Percentiles rank a stretch among this genome's conserved stretches.
These are phyloP conservation scores for Cocos nucifera DNA, from an alignment of 176 grass and related monocot genomes.

Conservation along the genomic window DNA sequence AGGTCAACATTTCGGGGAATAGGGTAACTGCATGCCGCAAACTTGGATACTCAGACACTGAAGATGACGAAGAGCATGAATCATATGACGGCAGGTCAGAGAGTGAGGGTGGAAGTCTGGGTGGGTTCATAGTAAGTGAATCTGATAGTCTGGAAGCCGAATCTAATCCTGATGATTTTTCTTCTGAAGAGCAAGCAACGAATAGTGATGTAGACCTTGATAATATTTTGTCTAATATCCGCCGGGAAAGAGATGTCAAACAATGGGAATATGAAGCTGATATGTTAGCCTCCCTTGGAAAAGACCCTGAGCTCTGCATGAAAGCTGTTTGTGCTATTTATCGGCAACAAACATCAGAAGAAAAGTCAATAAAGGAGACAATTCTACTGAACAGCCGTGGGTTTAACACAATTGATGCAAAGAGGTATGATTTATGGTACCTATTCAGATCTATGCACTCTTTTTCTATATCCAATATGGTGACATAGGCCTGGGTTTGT, in stretches of 20 bases:
- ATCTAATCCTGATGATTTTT: slow-evolving; percentile 9
- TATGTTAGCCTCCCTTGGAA: slow-evolving; percentile 57
- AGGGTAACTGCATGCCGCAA: background rate
- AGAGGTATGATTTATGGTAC: slow-evolving; percentile 28
- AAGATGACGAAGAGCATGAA: slow-evolving; percentile 21
- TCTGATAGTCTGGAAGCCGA: slow-evolving; percentile 21
- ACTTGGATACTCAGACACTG: slow-evolving; percentile 1
- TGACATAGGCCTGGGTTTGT: too few species aligned
- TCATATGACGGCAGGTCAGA: slow-evolving; percentile 15
- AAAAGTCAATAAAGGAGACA: slow-evolving; percentile 29
- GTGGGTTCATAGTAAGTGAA: slow-evolving; percentile 52
- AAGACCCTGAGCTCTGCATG: slow-evolving; percentile 41
- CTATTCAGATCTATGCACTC: too few species aligned
- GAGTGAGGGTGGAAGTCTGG: slow-evolving; percentile 39
- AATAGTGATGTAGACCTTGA: slow-evolving; percentile 28
- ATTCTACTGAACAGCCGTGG: slow-evolving; percentile 39
- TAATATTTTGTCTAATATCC: slow-evolving; percentile 33
- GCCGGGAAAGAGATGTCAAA: slow-evolving; percentile 26
- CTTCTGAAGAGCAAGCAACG: slow-evolving; percentile 11
- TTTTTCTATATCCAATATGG: too few species aligned
- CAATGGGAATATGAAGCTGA: slow-evolving; percentile 54
- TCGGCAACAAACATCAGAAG: slow-evolving; percentile 47
- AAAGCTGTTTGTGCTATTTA: slow-evolving; percentile 81
- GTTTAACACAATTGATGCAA: slow-evolving; percentile 49
- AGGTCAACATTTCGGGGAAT: background rate